Evolutionary conservation across 2,329 filamentous ascomycete genomes (phyloP), one percentile per base, ranked within the genome.

Genomic region (Aspergillus texensis): DNA sequence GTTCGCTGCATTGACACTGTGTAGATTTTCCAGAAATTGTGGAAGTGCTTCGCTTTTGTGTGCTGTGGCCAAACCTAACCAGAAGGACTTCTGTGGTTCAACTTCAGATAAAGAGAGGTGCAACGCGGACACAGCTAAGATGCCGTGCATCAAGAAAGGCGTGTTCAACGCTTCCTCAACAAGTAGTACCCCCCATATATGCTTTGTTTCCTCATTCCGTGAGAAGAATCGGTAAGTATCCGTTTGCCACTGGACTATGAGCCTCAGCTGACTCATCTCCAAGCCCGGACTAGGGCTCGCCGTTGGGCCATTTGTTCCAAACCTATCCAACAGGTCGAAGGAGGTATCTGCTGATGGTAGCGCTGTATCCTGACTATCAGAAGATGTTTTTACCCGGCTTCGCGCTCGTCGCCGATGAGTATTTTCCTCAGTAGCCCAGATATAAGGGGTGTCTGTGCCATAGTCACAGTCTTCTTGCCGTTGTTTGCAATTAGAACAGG

Each of bases 61-160:
- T 14, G 70, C 65, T 2, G 69, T 65, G 1, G 70, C 69, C 4
- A 68, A 39, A 10, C 60, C 63, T 11, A 72, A 54, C 68, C 68
- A 72, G n/a, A 58, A 60, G 1, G 61, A 28, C 14, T 36, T 54
- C 19, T 54, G 52, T 36, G 52, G 52, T 54, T 54, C 52, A 9
- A 14, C n/a, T 6, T 36, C 52, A 4, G 30, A 54, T 34, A 54
- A 32, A 9, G 67, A 65, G 6, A 72, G 36, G 53, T 72, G 71
- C 4, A 72, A 50, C 8, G 71, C 71, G 2, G 71, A 69, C 3
- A 72, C 41, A 1, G 69, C 69, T 19, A 72, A 50, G 6, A 72
- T 70, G 2, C 71, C 71, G 36, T 72, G 71, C 71, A 72, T 71
- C 1, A 72, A 60, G 14, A 71, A 70, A 5, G 70, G 70, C 1